Percentiles rank a stretch among this genome's conserved stretches.
These are phyloP conservation scores for Lunularia cruciata DNA, from an alignment of 225 moss, liverwort and hornwort species.

Conservation along the genomic window DNA sequence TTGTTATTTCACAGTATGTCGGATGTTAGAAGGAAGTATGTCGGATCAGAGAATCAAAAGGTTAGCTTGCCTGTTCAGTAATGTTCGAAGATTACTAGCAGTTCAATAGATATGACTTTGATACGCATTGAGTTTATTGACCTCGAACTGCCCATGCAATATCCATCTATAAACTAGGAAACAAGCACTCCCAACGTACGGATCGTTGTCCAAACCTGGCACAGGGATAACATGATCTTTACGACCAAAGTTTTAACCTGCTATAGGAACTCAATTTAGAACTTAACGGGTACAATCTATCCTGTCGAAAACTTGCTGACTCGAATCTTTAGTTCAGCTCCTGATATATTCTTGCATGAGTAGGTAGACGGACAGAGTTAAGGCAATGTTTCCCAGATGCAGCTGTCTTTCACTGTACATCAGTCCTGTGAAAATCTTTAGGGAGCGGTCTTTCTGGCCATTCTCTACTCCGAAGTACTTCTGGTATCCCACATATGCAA, in stretches of 20 bases:
- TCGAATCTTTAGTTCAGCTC: too few species aligned
- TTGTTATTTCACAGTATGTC: not conserved
- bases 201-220: not conserved
- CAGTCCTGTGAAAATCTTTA: not conserved
- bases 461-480: too few species aligned
- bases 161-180: not conserved
- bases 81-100: not conserved
- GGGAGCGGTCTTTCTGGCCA: too few species aligned
- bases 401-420: not conserved
- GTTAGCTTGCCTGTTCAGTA: not conserved
- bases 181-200: not conserved
- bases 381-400: too few species aligned
- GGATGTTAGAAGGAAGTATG: not conserved
- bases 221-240: not conserved
- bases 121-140: not conserved
- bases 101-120: not conserved
- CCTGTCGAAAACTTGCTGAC: too few species aligned
- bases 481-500: too few species aligned
- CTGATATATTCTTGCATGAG: not conserved
- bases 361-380: too few species aligned
- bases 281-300: conserved; percentile 4
- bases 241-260: not conserved
- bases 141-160: conserved; percentile 1
- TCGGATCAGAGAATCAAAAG: not conserved
- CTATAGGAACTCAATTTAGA: not conserved